These are phyloP conservation scores for Cotoneaster glaucophyllus DNA, from an alignment of 306 rosid species.

Conservation along the genomic window DNA sequence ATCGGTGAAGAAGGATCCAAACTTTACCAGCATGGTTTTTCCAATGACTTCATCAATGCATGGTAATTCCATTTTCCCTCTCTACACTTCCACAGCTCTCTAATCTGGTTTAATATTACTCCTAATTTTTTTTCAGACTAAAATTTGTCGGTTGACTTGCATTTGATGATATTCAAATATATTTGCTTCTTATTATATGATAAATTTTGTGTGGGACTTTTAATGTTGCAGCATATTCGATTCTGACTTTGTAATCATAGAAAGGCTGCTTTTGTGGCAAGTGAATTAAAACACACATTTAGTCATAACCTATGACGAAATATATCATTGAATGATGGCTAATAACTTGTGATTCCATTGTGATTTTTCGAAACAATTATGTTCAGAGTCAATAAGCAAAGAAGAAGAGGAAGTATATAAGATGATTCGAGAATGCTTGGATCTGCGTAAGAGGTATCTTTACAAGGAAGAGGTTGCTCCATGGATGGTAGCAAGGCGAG, in stretches of 20 bases:
- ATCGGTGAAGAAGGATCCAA: constrained; percentile 29
- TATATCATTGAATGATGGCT: not conserved
- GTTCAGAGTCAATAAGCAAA: constrained; percentile 20
- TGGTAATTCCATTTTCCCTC: constrained; percentile 35
- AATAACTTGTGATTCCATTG: not conserved
- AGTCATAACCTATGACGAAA: not conserved
- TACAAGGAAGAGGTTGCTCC: constrained; percentile 29
- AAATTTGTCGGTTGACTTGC: not conserved
- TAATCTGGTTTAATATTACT: not conserved
- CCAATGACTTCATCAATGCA: constrained; percentile 23
- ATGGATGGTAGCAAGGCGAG: constrained; percentile 15
- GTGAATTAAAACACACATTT: not conserved
- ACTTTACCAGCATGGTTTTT: constrained; percentile 28
- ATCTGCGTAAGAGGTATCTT: constrained; percentile 31
- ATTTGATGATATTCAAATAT: not conserved
- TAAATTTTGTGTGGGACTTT: not conserved
- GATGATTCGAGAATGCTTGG: constrained; percentile 36
- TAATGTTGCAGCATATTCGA: not conserved
- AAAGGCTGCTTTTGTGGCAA: not conserved
- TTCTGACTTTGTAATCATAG: not conserved
- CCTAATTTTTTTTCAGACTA: not conserved
- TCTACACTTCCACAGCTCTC: not conserved
- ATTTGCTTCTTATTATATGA: not conserved
- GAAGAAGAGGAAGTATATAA: constrained; percentile 36
- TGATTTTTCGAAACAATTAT: not conserved